Evolutionary conservation across 208 protist species (phyloP).

Genomic region (Acanthamoeba triangularis): DNA sequence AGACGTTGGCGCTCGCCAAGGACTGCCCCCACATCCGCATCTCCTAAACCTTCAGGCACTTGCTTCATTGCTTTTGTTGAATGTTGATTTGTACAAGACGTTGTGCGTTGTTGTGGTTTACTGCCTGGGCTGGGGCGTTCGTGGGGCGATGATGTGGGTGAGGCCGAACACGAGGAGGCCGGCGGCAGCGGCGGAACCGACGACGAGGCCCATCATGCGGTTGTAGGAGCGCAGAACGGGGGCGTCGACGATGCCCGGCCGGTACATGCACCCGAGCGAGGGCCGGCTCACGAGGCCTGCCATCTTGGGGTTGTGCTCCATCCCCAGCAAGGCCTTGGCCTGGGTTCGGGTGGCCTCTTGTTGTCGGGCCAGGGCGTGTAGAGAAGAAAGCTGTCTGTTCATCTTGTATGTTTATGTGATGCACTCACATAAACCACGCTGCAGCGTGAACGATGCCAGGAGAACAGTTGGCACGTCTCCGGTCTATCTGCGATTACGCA

Average conservation of each 20-base stretch:
- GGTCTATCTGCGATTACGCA: too few species aligned
- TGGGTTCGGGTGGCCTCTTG: neutral
- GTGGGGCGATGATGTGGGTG: neutral
- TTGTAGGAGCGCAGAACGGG: constrained; percentile 6
- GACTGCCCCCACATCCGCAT: neutral
- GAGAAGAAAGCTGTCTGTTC: neutral
- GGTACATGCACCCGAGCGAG: constrained; percentile 25
- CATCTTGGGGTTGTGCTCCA: neutral
- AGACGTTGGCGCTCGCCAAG: neutral
- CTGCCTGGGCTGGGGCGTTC: too few species aligned
- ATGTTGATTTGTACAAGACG: neutral
- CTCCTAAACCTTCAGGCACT: neutral
- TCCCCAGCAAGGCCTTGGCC: neutral
- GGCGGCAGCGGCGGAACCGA: neutral
- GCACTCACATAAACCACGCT: too few species aligned
- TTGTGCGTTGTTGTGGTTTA: neutral
- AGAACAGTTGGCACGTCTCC: too few species aligned
- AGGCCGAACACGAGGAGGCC: neutral
- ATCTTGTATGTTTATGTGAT: too few species aligned
- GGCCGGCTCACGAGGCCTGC: neutral
- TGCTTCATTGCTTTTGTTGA: neutral
- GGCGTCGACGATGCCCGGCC: neutral
- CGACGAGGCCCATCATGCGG: constrained; percentile 8
- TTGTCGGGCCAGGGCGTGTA: neutral
- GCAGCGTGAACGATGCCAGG: too few species aligned